phyloP scores from a whole-genome alignment of 2,329 filamentous ascomycete species.

The Cladosporium cucumerinum region DNA sequence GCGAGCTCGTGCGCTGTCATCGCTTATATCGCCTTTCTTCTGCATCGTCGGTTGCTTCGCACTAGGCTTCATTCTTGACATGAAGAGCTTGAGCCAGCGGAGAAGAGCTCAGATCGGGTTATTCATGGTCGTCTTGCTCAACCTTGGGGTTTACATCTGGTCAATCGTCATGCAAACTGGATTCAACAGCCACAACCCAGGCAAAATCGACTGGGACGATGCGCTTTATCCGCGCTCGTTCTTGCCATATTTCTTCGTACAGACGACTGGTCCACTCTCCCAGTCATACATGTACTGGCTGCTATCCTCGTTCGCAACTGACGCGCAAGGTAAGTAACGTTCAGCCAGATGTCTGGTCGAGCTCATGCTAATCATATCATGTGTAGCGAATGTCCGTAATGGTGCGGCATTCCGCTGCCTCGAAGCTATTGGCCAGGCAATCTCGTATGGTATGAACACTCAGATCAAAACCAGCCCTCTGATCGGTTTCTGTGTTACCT shows the following conservation, averaged over 20 bases:
- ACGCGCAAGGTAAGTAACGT: constrained; percentile 30
- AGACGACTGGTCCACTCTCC: constrained; percentile 25
- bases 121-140: constrained; percentile 43
- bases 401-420: constrained; percentile 24
- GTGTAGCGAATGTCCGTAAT: constrained; percentile 1
- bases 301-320: constrained; percentile 37
- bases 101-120: constrained; percentile 42
- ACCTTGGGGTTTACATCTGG: constrained; percentile 22
- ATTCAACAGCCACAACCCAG: constrained; percentile 26
- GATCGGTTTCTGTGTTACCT: constrained; percentile 43
- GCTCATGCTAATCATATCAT: neutral
- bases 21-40: constrained; percentile 25
- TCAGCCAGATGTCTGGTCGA: constrained; percentile 29
- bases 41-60: constrained; percentile 8
- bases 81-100: constrained; percentile 61
- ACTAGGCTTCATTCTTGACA: constrained; percentile 53
- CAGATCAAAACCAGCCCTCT: constrained; percentile 37
- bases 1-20: constrained; percentile 33
- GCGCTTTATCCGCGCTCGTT: constrained; percentile 22
- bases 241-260: constrained; percentile 26
- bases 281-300: constrained; percentile 38
- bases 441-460: constrained; percentile 30
- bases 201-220: constrained; percentile 28
- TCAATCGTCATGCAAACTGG: constrained; percentile 21
- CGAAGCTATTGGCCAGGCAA: constrained; percentile 48